Conservation (phyloP, 2,329 filamentous ascomycete genomes). For the Fusarium sp. region DNA sequence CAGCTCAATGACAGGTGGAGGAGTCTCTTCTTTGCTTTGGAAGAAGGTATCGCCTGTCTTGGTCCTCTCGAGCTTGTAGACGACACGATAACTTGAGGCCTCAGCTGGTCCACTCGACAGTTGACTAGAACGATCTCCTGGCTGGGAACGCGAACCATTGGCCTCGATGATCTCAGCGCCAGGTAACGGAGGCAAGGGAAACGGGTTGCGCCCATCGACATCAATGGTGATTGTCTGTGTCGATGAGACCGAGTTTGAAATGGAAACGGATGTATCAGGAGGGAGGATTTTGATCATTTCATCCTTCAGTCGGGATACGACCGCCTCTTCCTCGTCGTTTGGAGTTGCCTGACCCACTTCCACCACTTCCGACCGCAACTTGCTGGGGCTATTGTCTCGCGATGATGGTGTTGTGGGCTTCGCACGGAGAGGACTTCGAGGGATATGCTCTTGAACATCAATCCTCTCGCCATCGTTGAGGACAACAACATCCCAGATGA, state of each 20-base stretch:
- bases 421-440: conserved; percentile 13
- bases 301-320: conserved; percentile 62
- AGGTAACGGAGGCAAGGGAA: conserved; percentile 68
- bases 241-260: conserved; percentile 72
- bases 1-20: conserved; percentile 48
- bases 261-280: conserved; percentile 70
- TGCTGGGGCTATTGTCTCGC: conserved; percentile 9
- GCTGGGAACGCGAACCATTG: conserved; percentile 51
- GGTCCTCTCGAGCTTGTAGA: conserved; percentile 72
- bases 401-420: conserved; percentile 7
- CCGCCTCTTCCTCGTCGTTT: conserved; percentile 59
- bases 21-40: conserved; percentile 52
- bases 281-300: conserved; percentile 71
- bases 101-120: conserved; percentile 42
- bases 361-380: conserved; percentile 2
- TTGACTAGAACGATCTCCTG: conserved; percentile 30
- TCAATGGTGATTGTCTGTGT: conserved; percentile 77
- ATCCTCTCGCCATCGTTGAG: conserved; percentile 72
- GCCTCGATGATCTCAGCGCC: conserved; percentile 74
- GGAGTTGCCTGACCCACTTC: not conserved
- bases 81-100: conserved; percentile 66
- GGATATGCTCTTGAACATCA: conserved; percentile 59
- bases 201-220: conserved; percentile 67
- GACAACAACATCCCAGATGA: conserved; percentile 78
- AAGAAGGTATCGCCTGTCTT: conserved; percentile 62